Percentiles rank a stretch among this genome's conserved stretches.
Evolutionary conservation across 345 rosid species (phyloP).

Genomic region (Microcos paniculata): DNA sequence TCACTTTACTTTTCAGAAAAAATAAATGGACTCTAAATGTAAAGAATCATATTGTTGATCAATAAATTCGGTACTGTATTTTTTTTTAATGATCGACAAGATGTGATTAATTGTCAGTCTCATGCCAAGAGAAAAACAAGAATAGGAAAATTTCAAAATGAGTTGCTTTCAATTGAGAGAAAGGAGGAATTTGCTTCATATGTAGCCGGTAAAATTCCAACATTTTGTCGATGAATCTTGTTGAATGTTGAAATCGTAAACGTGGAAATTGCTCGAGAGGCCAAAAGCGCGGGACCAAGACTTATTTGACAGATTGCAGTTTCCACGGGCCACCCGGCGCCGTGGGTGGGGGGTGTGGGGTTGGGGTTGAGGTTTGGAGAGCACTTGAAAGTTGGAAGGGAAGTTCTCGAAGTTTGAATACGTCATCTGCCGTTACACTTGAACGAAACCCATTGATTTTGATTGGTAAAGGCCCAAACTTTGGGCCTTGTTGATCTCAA

Average conservation of each 20-base stretch:
- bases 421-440: too few species aligned
- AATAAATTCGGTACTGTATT: neutral
- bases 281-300: neutral
- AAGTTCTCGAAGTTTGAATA: too few species aligned
- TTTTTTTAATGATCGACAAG: neutral
- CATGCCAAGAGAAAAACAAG: neutral
- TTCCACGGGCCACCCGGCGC: neutral
- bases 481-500: too few species aligned
- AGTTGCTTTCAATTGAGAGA: neutral
- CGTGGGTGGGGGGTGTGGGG: too few species aligned
- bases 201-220: neutral
- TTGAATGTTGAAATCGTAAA: neutral
- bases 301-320: neutral
- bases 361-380: too few species aligned
- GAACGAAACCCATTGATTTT: too few species aligned
- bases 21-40: too few species aligned
- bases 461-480: too few species aligned
- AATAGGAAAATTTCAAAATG: neutral
- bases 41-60: neutral
- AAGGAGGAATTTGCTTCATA: neutral
- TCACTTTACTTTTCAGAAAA: too few species aligned
- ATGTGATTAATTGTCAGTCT: neutral
- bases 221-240: neutral
- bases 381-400: too few species aligned
- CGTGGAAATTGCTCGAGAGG: neutral